phyloP scores from a whole-genome alignment of 1,284 basidiomycete genomes.

The Ganoderma lingzhi region DNA sequence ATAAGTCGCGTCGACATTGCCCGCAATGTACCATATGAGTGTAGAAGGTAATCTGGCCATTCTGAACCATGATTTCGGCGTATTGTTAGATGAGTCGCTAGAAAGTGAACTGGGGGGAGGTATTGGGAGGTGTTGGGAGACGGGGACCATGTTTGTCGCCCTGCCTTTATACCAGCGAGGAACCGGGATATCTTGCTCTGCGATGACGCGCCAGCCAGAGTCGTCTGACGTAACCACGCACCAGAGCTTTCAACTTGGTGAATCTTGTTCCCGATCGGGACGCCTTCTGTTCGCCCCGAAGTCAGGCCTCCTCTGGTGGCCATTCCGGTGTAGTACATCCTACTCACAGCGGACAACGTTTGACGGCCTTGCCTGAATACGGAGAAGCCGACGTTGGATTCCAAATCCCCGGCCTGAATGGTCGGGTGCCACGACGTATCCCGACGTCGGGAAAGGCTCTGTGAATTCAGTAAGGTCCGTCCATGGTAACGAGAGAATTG shows the following conservation, averaged over 20 bases:
- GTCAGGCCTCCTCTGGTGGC: neutral
- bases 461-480: neutral
- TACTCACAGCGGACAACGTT: neutral
- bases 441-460: neutral
- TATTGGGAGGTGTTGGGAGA: neutral
- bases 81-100: neutral
- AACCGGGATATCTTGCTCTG: neutral
- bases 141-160: neutral
- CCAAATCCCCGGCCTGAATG: neutral
- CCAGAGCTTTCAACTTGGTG: neutral
- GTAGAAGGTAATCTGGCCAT: constrained; percentile 11
- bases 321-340: neutral
- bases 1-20: neutral
- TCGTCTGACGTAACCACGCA: neutral
- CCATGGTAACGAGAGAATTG: neutral
- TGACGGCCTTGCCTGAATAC: neutral
- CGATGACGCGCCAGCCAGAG: neutral
- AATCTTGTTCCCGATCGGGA: neutral
- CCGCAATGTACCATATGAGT: neutral
- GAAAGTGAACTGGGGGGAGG: neutral
- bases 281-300: neutral
- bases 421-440: neutral
- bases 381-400: neutral
- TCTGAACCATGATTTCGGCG: constrained; percentile 9
- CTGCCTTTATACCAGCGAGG: neutral